Base-by-base conservation (phyloP, 1,139 yeast genomes). In the Candida tetrigidarum region DNA sequence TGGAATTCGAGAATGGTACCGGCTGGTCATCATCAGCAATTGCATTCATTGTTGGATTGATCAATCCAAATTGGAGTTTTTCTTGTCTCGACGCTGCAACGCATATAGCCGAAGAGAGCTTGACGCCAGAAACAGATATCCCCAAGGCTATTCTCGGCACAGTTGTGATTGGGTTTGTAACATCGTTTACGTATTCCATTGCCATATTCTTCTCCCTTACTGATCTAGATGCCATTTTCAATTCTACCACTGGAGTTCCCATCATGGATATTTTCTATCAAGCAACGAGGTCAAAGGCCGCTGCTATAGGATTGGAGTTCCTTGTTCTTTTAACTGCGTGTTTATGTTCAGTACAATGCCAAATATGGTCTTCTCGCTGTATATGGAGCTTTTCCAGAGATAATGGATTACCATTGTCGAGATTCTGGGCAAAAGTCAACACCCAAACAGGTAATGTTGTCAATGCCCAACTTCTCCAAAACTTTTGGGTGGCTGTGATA, bases 371-470 rank as follows among this genome's bases (percentile, higher is more conserved):
- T 66, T 84, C 89, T 36, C 73, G 90, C 60, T 67, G 84, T 53
- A 79, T 87, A 55, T 86, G 92, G 92, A 83, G 91, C 6, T 86
- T 85, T 60, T 75, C 90, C 14, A 80, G 92, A 64, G 92, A 86
- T 64, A 66, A 69, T 38, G 77, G 77, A 2, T 61, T 72, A 46
- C 74, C 74, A 2, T 71, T 67, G 4, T 68, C 76, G 4, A 53
- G 58, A 35, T 64, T 59, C 46, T 71, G 69, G 71, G 50, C 67
- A 3, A 46, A 60, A 41, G 61, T 71, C 20, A 61, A 68, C 52
- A 45, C 59, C 7, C 56, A 53, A 34, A 62, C 69, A 7, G 67
- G 67, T n/a, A 66, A 65, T 6, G 75, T 74, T 1, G 60, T 65
- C 12, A 64, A 64, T 50, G 74, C 73, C 7, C 76, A 66, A 51